Evolutionary conservation across 805 yeast species (phyloP).

Genomic region (Wickerhamomyces pijperi): DNA sequence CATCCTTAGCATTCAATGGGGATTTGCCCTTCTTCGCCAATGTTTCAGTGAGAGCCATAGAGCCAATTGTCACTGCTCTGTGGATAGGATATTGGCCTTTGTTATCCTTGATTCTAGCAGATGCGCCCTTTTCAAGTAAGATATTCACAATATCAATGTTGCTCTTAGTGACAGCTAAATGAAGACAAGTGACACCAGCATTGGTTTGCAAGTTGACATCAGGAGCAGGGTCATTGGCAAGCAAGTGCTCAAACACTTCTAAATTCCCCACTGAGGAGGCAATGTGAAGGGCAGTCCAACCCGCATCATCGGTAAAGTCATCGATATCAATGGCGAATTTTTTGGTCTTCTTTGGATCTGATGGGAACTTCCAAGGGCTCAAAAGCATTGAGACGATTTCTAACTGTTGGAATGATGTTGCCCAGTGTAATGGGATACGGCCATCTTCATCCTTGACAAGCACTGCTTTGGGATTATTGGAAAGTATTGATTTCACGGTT

Average conservation of each 20-base stretch:
- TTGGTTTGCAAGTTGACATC: conserved; percentile 51
- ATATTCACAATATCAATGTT: conserved; percentile 41
- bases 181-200: conserved; percentile 68
- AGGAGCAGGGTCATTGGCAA: conserved; percentile 39
- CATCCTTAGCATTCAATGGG: conserved; percentile 60
- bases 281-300: conserved; percentile 85
- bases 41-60: conserved; percentile 40
- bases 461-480: conserved; percentile 33
- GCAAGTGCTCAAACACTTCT: conserved; percentile 38
- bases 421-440: conserved; percentile 84
- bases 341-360: conserved; percentile 3
- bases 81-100: conserved; percentile 60
- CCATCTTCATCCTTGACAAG: conserved; percentile 54
- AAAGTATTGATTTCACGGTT: conserved; percentile 38
- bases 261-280: conserved; percentile 65
- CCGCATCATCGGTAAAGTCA: conserved; percentile 57
- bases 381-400: conserved; percentile 39
- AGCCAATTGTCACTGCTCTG: conserved; percentile 76
- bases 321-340: conserved; percentile 48
- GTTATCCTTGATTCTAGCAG: conserved; percentile 56
- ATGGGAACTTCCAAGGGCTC: conserved; percentile 21
- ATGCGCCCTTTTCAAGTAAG: conserved; percentile 45
- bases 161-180: conserved; percentile 65
- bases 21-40: conserved; percentile 43
- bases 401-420: conserved; percentile 50